These are phyloP conservation scores for Candida montana DNA, from an alignment of 805 yeast genomes.

Conservation along the genomic window DNA sequence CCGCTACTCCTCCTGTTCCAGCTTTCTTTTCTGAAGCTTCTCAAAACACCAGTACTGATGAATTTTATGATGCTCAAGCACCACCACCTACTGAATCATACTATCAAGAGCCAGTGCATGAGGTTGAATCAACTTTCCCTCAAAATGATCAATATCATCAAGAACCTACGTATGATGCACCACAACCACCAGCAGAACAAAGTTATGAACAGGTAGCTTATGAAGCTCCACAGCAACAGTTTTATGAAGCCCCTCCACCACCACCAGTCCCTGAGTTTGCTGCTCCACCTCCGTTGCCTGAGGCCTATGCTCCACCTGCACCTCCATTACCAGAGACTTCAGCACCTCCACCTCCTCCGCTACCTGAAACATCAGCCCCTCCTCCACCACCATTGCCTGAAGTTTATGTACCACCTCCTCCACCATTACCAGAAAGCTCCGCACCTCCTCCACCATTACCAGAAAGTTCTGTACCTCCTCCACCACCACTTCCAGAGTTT, in stretches of 20 bases:
- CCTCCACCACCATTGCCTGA: slow-evolving; percentile 29
- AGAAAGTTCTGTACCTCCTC: slow-evolving; percentile 29
- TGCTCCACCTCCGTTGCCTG: slow-evolving; percentile 25
- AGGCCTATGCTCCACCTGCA: slow-evolving; percentile 25
- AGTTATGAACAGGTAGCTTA: no score
- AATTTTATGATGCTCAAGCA: slow-evolving; percentile 24
- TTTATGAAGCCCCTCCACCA: slow-evolving; percentile 27
- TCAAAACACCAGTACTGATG: neutral
- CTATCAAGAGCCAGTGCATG: slow-evolving; percentile 3
- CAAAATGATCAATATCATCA: slow-evolving; percentile 9
- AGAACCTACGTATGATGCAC: no score
- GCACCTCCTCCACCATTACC: slow-evolving; percentile 29
- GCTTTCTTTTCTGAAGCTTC: slow-evolving; percentile 9
- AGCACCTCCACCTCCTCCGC: slow-evolving; percentile 24
- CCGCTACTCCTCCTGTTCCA: slow-evolving; percentile 16
- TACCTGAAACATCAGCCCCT: slow-evolving; percentile 24
- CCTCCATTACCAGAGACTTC: slow-evolving; percentile 27
- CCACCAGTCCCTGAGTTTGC: slow-evolving; percentile 30
- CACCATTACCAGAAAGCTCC: slow-evolving; percentile 31
- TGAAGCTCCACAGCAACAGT: slow-evolving; percentile 27
- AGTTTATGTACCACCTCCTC: slow-evolving; percentile 23
- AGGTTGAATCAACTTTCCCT: slow-evolving; percentile 24
- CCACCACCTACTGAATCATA: slow-evolving; percentile 9
- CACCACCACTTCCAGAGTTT: slow-evolving; percentile 24
- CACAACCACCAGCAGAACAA: no score